phyloP scores from a whole-genome alignment of 1,284 basidiomycete genomes.

The Takashimella tepidaria region DNA sequence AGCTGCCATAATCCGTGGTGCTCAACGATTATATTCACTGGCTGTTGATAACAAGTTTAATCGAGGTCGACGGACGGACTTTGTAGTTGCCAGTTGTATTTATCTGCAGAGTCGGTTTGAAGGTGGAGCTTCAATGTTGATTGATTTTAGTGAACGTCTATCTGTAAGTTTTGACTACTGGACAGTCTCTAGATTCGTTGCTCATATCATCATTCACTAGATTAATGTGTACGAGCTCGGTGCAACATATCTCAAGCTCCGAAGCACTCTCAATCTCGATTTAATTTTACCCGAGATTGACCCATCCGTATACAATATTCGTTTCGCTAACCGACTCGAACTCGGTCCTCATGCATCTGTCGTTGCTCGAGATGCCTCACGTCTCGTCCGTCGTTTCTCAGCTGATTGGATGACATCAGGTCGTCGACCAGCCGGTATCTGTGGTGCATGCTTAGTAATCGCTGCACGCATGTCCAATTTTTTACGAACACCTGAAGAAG shows the following conservation, averaged over 20 bases:
- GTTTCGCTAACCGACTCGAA: constrained; percentile 93
- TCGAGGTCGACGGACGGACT: constrained; percentile 83
- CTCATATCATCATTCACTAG: constrained; percentile 46
- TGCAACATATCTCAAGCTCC: constrained; percentile 89
- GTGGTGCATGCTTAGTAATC: constrained; percentile 88
- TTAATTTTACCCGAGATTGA: constrained; percentile 68
- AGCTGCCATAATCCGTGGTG: constrained; percentile 71
- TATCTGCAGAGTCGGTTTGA: constrained; percentile 91
- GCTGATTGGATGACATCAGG: constrained; percentile 97
- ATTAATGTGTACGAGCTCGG: constrained; percentile 98
- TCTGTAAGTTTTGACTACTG: constrained; percentile 55
- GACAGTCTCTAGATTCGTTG: background rate
- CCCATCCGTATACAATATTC: constrained; percentile 93
- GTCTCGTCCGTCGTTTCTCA: constrained; percentile 90
- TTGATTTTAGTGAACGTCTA: constrained; percentile 91
- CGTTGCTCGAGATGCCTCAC: constrained; percentile 88
- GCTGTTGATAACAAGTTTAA: constrained; percentile 92
- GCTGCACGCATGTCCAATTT: constrained; percentile 99
- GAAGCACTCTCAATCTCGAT: constrained; percentile 77
- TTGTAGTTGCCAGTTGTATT: constrained; percentile 90
- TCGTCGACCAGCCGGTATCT: constrained; percentile 91
- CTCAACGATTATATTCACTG: constrained; percentile 84
- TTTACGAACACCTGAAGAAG: constrained; percentile 83
- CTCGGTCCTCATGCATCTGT: constrained; percentile 90
- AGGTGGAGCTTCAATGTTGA: constrained; percentile 88